Conservation (phyloP, 208 protist species). For the Trypanosomatidae sp. region DNA sequence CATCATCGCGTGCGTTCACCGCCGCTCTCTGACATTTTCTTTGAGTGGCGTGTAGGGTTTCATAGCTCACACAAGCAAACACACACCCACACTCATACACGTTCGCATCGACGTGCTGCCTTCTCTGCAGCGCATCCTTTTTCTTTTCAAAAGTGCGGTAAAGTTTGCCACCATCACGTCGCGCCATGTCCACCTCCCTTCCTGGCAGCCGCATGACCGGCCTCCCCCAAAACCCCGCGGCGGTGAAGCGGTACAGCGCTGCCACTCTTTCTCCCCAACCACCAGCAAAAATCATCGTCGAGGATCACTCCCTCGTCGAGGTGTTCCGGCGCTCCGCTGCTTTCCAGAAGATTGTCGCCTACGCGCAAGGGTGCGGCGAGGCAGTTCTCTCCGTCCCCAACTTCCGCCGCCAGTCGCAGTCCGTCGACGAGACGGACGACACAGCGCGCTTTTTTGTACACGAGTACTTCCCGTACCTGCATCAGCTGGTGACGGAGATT, state of each 20-base stretch:
- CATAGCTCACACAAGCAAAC: too few relatives aligned
- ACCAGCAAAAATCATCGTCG: constrained; percentile 63
- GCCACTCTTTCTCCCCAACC: constrained; percentile 17
- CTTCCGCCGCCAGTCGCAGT: constrained; percentile 8
- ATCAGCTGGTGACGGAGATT: constrained; percentile 59
- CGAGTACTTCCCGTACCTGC: constrained; percentile 55
- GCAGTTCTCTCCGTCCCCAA: constrained; percentile 13
- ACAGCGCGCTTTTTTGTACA: constrained; percentile 42
- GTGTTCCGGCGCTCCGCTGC: constrained; percentile 55
- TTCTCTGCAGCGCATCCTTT: too few relatives aligned
- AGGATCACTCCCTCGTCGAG: constrained; percentile 63
- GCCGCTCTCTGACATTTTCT: too few relatives aligned
- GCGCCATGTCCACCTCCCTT: too few relatives aligned
- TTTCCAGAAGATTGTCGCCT: constrained; percentile 73
- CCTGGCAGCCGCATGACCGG: too few relatives aligned
- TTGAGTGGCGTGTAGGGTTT: too few relatives aligned
- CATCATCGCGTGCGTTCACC: too few relatives aligned
- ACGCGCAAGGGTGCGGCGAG: constrained; percentile 63
- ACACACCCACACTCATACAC: too few relatives aligned
- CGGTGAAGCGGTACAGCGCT: constrained; percentile 14
- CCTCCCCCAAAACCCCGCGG: constrained; percentile 15
- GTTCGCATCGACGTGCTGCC: too few relatives aligned
- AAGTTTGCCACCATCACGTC: too few relatives aligned
- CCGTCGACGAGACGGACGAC: constrained; percentile 25
- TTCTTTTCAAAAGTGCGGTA: too few relatives aligned